Evolutionary conservation across 148 eudicot species (phyloP).

Genomic region (Oxyria digyna): DNA sequence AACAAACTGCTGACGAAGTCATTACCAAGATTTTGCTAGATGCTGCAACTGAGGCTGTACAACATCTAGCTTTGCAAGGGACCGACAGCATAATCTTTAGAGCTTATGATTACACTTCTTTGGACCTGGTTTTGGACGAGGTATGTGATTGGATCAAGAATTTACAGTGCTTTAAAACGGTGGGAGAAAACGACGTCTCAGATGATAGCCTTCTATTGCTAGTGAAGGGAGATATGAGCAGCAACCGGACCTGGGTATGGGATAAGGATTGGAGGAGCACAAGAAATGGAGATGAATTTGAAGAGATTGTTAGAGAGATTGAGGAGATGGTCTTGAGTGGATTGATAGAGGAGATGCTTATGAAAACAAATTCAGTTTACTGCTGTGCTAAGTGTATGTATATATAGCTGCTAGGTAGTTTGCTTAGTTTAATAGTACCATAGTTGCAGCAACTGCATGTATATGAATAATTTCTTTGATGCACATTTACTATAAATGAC

Average conservation of each 20-base stretch:
- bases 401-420: no score
- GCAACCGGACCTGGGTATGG: constrained; percentile 27
- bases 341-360: constrained; percentile 25
- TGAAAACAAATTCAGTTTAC: not conserved
- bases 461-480: no score
- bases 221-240: constrained; percentile 25
- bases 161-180: not conserved
- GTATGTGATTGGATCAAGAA: no score
- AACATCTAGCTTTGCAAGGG: constrained; percentile 9
- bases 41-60: constrained; percentile 26
- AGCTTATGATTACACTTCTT: not conserved
- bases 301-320: constrained; percentile 22
- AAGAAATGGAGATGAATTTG: constrained; percentile 22
- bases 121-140: no score
- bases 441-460: not conserved
- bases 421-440: no score
- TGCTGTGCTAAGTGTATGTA: no score
- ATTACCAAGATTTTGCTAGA: constrained; percentile 22
- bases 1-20: not conserved
- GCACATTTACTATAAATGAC: no score
- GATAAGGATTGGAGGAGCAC: constrained; percentile 34
- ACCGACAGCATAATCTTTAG: not conserved
- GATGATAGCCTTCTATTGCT: constrained; percentile 16
- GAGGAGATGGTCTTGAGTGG: constrained; percentile 30
- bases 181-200: not conserved